phyloP scores from a whole-genome alignment of 2,329 filamentous ascomycete genomes.

The Escovopsis sp. region DNA sequence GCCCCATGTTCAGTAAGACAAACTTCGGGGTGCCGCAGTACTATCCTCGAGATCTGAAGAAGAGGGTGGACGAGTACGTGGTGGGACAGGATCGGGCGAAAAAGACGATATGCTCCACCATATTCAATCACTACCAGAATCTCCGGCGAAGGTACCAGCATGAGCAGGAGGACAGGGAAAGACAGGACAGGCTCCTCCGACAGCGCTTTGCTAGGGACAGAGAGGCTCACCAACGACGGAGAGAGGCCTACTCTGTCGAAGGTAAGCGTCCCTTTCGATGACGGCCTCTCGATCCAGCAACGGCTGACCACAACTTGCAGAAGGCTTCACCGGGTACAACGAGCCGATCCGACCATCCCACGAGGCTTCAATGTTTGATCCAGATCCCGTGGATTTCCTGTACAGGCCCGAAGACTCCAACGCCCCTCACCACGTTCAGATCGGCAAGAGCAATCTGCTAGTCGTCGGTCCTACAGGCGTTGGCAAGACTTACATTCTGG shows the following conservation, averaged over 20 bases:
- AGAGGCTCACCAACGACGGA: constrained; percentile 35
- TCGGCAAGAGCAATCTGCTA: constrained; percentile 92
- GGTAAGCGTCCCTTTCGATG: constrained; percentile 32
- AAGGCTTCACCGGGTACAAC: constrained; percentile 39
- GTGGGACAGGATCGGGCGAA: constrained; percentile 92
- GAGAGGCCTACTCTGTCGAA: constrained; percentile 62
- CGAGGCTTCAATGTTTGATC: constrained; percentile 18
- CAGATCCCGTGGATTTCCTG: constrained; percentile 25
- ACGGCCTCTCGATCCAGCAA: not conserved
- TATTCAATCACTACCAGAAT: constrained; percentile 94
- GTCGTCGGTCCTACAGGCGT: constrained; percentile 86
- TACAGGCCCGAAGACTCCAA: constrained; percentile 33
- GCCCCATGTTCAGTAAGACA: constrained; percentile 44
- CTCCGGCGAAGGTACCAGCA: constrained; percentile 66
- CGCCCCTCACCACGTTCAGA: constrained; percentile 42
- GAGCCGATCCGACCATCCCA: constrained; percentile 31
- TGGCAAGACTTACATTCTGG: constrained; percentile 87
- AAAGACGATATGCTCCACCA: constrained; percentile 80
- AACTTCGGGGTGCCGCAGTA: constrained; percentile 47
- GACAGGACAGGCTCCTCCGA: constrained; percentile 50
- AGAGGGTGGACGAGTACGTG: constrained; percentile 87
- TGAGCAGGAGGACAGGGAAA: constrained; percentile 48
- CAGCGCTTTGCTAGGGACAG: constrained; percentile 59
- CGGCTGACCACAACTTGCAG: constrained; percentile 17
- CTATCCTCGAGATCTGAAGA: constrained; percentile 61